Evolutionary conservation across 2,329 filamentous ascomycete species (phyloP), one percentile per base, ranked within the genome.

Genomic region (Calonectria ilicicola): DNA sequence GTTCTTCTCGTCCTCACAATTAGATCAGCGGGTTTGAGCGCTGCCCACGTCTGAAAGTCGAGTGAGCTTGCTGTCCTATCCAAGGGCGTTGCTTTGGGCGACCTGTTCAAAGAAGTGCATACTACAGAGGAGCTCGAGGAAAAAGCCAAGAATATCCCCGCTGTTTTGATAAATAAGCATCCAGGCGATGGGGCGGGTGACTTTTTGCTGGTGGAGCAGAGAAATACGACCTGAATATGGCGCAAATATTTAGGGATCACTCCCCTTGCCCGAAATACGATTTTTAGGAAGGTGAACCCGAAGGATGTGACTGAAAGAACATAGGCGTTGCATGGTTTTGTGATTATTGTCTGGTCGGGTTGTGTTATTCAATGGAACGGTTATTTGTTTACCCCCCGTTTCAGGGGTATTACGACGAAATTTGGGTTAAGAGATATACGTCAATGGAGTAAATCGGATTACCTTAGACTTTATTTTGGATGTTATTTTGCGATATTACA

Each of bases 31-130:
- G 19, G 38, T 5, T 42, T 12, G 27, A 51, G 42, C 17, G 14
- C 5, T 2, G 56, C 72, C 8, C 67, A 68, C 5, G 58, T 72
- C 19, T 76, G 67, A 72, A 76, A 76, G 29, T 63, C 67, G 3
- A 76, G 72, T 29, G 72, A 74, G 64, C 64, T 73, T 15, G 72
- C 72, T 10, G 69, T 74, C 15, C 40, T 75, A 5, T 64, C 72
- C 19, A 68, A 63, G 44, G 74, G 74, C 3, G 40, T 44, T 5
- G n/a, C 53, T 8, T 19, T 72, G 6, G 58, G 38, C 17, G 44
- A 53, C 19, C n/a, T 42, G 5, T 47, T 74, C n/a, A 69, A 53
- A 23, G 60, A 44, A 9, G 49, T 46, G 10, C 42, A 67, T 19
- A 72, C 70, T 12, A 35, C 35, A 4, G 51, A 68, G 29, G 53